Base-by-base conservation (phyloP, 768 basidiomycete species). In the Tylopilus rubrobrunneus region DNA sequence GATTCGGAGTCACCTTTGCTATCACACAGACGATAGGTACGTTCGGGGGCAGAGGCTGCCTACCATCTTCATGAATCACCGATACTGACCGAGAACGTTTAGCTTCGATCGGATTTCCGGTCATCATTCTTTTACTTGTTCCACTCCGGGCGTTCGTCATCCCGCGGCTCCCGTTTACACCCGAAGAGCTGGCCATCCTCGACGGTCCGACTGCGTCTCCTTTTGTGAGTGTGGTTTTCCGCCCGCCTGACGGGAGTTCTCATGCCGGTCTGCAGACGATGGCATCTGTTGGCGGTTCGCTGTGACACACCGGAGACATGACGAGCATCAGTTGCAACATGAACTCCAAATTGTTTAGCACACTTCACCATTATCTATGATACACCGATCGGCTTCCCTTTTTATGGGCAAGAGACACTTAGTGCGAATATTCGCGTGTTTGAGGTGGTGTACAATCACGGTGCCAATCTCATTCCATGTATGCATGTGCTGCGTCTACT, bases 51-150 rank as follows among this genome's bases (percentile, higher is more conserved):
- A 7, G 10, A 31, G 17, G 8, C 11, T 21, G 1, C 23, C 15
- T 15, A 11, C 10, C 27, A 11, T 23, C 7, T 10, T 3, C 25
- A 23, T 28, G 21, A 11, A n/a, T 27, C 33, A 12, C 14, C 7
- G 29, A 7, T 31, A 10, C 36, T 43, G 36, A 33, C 39, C 6
- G 52, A 8, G 12, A 52, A 54, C 65, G 4, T 34, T 7, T 40
- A 86, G 93, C 89, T 40, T 92, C 92, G 5, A 92, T 96, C 54
- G 92, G 87, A 1, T 97, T 97, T 67, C 92, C 94, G 0, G 78
- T 96, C 48, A 82, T 97, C 62, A 94, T 96, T 63, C 80, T 90
- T 66, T 69, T 91, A 37, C 78, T 97, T 14, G 76, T 96, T 23
- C 95, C 94, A 0, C 56, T 94, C 12, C 79, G 94, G 45, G 77